These are phyloP conservation scores for Umbelopsis vinacea DNA, from an alignment of 192 early-diverging fungal genomes.

Conservation along the genomic window DNA sequence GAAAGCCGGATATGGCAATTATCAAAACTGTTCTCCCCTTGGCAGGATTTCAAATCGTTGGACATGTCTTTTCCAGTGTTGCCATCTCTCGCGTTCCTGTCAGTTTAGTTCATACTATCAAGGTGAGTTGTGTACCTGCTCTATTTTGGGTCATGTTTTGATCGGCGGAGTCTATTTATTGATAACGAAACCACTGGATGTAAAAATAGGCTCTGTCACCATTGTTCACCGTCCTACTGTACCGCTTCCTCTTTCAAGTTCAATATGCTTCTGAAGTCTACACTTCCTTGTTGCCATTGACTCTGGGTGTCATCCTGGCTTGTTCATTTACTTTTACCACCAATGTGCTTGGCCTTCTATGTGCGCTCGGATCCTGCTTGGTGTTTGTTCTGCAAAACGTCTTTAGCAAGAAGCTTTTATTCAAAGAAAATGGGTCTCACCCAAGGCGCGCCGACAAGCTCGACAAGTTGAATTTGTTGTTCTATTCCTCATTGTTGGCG, in stretches of 20 bases:
- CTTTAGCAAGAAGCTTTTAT: slow-evolving; percentile 80
- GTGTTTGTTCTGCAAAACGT: slow-evolving; percentile 91
- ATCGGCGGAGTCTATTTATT: background rate
- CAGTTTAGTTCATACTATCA: slow-evolving; percentile 87
- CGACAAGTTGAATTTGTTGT: slow-evolving; percentile 87
- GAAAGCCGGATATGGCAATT: slow-evolving; percentile 55
- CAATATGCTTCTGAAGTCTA: slow-evolving; percentile 77
- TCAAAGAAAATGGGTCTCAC: slow-evolving; percentile 45
- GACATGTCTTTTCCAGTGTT: slow-evolving; percentile 79
- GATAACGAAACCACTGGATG: background rate
- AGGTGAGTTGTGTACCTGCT: slow-evolving; percentile 56
- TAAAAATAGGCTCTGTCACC: slow-evolving; percentile 74
- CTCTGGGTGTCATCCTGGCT: slow-evolving; percentile 88
- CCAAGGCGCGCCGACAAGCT: slow-evolving; percentile 62
- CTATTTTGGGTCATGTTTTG: background rate
- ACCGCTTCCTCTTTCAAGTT: slow-evolving; percentile 70
- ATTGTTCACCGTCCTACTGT: slow-evolving; percentile 83
- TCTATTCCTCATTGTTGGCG: slow-evolving; percentile 77
- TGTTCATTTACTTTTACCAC: slow-evolving; percentile 74
- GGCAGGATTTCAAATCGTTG: slow-evolving; percentile 80
- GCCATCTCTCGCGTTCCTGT: slow-evolving; percentile 83
- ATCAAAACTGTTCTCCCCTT: slow-evolving; percentile 71
- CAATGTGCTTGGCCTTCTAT: slow-evolving; percentile 74
- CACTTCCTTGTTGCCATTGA: slow-evolving; percentile 76
- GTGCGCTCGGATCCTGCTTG: slow-evolving; percentile 73